Evolutionary conservation across 352 stramenopile species (phyloP).

Genomic region (Thalassiosira hispida): DNA sequence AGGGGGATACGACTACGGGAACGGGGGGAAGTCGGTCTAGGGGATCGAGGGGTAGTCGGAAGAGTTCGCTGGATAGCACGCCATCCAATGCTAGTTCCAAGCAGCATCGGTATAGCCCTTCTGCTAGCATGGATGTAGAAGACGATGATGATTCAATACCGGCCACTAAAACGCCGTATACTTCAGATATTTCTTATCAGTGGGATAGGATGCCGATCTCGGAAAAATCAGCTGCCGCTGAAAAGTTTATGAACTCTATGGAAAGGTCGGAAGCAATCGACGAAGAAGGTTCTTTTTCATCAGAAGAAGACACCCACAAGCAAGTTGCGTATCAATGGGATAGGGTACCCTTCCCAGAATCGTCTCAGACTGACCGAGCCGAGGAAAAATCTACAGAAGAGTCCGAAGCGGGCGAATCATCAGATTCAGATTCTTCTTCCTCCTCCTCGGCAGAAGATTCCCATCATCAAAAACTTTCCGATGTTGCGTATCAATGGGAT

Average conservation of each 20-base stretch:
- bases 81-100: not conserved
- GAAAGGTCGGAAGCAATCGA: no score
- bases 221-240: no score
- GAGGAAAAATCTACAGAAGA: conserved; percentile 3
- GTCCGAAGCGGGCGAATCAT: conserved; percentile 1
- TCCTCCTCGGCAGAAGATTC: conserved; percentile 4
- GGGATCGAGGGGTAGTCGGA: not conserved
- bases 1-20: not conserved
- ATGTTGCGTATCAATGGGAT: conserved; percentile 11
- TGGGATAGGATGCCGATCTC: conserved; percentile 13
- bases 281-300: no score
- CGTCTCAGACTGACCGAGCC: not conserved
- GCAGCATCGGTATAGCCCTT: not conserved
- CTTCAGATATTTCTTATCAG: conserved; percentile 12
- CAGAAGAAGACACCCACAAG: no score
- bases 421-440: not conserved
- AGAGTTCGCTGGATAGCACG: not conserved
- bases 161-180: not conserved
- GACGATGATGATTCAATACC: not conserved
- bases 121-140: not conserved
- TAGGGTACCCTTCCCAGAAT: not conserved
- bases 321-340: conserved; percentile 25
- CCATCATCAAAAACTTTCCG: not conserved
- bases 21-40: not conserved
- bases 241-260: no score